Conservation (phyloP, 2,329 filamentous ascomycete species). For the Graphium sp. region DNA sequence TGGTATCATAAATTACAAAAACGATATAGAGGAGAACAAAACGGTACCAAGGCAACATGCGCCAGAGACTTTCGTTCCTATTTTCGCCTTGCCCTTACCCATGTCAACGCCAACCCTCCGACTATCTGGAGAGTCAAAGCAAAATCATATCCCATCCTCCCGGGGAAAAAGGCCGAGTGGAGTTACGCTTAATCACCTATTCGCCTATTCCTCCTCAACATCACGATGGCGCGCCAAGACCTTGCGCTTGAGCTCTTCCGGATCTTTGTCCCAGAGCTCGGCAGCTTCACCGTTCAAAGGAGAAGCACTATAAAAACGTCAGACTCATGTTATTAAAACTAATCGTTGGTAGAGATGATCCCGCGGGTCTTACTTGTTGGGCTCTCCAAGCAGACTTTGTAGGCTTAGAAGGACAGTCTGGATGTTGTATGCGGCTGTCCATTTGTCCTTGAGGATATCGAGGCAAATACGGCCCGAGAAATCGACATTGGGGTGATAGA, state of each 20-base stretch:
- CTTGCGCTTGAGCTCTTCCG: slow-evolving; percentile 72
- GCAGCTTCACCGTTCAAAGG: slow-evolving; percentile 93
- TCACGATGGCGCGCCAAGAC: slow-evolving; percentile 46
- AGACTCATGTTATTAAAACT: slow-evolving; percentile 7
- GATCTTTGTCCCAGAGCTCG: slow-evolving; percentile 84
- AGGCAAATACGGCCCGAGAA: slow-evolving; percentile 94
- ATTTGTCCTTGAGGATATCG: slow-evolving; percentile 97
- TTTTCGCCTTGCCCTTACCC: no score
- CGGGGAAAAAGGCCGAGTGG: no score
- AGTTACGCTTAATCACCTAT: neutral
- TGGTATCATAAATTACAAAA: no score
- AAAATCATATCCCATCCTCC: no score
- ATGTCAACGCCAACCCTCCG: no score
- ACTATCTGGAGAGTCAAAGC: no score
- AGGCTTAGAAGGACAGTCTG: slow-evolving; percentile 84
- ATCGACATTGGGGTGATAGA: slow-evolving; percentile 98
- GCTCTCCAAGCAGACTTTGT: slow-evolving; percentile 89
- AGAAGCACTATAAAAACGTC: slow-evolving; percentile 47
- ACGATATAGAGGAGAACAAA: no score
- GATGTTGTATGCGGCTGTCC: slow-evolving; percentile 95
- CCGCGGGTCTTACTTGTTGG: slow-evolving; percentile 78
- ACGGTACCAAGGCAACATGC: no score
- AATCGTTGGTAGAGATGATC: neutral
- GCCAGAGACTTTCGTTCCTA: no score
- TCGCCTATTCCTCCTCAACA: slow-evolving; percentile 41